Evolutionary conservation across 306 rosid genomes (phyloP), one percentile per base, ranked within the genome.

Genomic region (Rubus idaeus): DNA sequence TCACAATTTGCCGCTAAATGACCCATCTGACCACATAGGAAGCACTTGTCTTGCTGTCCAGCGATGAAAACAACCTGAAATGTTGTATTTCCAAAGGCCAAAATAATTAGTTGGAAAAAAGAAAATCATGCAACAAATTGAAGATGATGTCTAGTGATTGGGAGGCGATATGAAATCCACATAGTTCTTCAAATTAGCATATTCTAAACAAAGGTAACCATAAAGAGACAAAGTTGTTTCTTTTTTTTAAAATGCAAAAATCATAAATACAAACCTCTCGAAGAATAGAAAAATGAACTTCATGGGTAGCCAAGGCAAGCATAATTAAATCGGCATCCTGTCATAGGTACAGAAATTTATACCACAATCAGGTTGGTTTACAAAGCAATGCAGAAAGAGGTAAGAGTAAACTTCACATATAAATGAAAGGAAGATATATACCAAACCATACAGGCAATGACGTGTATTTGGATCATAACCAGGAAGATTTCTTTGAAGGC

Each of bases 301-400:
- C 99, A 84, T 96, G 99, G 66, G 98, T 96, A 77, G 99, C 96
- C 86, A 96, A 83, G 69, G 90, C 99, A 86, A 96, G 83, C 99
- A 96, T 96, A 73, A 96, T 96, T 85, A 96, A 85, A 88, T 96
- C 99, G 12, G 99, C 99, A 88, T 96, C 99, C 99, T 96, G 92
- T 70, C 67, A 87, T 50, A 20, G 55, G 68, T 16, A 73, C 37
- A 62, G 44, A 70, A 62, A 50, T 39, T 30, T 69, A 41, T 55
- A 40, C 45, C 77, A 42, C 23, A 65, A 55, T 73, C 52, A 51
- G 35, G 56, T 44, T 64, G 21, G 62, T 74, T 40, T 46, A 81
- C 2, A 69, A 65, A 41, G 7, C 4, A 76, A 46, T 21, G n/a
- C 37, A 35, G 4, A 47, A 8, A 50, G 63, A 46, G 50, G 68